phyloP scores from a whole-genome alignment of 2,329 filamentous ascomycete species.

The Hymenoscyphus fructigenus region DNA sequence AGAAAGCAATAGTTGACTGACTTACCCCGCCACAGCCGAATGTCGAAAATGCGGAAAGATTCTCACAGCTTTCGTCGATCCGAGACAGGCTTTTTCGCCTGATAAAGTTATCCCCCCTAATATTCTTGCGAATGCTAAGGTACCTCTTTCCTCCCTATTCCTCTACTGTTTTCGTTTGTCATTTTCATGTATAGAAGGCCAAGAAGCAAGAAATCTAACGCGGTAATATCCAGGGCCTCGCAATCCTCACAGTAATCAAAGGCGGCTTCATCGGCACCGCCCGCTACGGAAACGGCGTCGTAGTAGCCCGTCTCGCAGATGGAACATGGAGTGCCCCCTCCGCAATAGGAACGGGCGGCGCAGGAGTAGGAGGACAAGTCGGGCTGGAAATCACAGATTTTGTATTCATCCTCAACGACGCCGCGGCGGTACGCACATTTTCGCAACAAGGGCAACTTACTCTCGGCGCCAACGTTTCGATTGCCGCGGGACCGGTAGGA shows the following conservation, averaged over 20 bases:
- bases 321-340: constrained; percentile 79
- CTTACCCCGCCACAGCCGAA: constrained; percentile 63
- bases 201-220: constrained; percentile 14
- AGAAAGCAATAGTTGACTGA: constrained; percentile 25
- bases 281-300: constrained; percentile 78
- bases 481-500: constrained; percentile 90
- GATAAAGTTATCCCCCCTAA: constrained; percentile 96
- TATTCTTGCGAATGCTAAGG: constrained; percentile 88
- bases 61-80: constrained; percentile 90
- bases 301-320: constrained; percentile 75
- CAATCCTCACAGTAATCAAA: constrained; percentile 83
- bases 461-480: constrained; percentile 91
- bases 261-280: constrained; percentile 82
- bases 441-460: constrained; percentile 89
- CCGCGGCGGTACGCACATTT: constrained; percentile 86
- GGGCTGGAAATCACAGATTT: constrained; percentile 90
- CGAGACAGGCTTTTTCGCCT: constrained; percentile 87
- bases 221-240: constrained; percentile 60
- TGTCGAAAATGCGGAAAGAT: constrained; percentile 98
- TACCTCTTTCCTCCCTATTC: constrained; percentile 39
- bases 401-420: constrained; percentile 97
- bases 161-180: not conserved
- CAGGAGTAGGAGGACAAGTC: constrained; percentile 82
- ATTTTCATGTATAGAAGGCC: not conserved
- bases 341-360: constrained; percentile 77